Conservation (phyloP, 208 protist genomes). For the Leptomonas pyrrhocoris region DNA sequence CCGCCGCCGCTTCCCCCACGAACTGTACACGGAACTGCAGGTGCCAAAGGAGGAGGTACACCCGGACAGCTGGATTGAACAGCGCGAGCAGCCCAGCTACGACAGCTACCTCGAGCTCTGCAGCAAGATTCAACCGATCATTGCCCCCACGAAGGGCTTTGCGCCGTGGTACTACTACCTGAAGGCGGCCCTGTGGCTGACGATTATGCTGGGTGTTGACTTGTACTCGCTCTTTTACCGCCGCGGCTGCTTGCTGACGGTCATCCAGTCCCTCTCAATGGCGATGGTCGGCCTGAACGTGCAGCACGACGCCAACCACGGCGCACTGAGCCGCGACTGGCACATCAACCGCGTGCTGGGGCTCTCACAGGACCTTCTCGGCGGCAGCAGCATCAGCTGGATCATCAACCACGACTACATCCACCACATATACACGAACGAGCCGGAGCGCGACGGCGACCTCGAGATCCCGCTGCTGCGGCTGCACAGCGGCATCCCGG, state of each 20-base stretch:
- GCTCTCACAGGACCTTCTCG: slow-evolving; percentile 68
- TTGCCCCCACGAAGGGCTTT: slow-evolving; percentile 67
- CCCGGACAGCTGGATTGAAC: slow-evolving; percentile 42
- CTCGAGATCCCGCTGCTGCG: slow-evolving; percentile 77
- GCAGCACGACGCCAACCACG: slow-evolving; percentile 87
- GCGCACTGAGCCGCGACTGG: slow-evolving; percentile 60
- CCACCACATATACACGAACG: slow-evolving; percentile 84
- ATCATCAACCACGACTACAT: slow-evolving; percentile 77
- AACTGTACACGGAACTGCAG: slow-evolving; percentile 58
- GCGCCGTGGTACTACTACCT: slow-evolving; percentile 81
- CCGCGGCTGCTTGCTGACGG: slow-evolving; percentile 54
- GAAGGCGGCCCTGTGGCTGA: slow-evolving; percentile 59
- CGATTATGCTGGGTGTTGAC: slow-evolving; percentile 64
- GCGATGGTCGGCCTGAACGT: slow-evolving; percentile 85
- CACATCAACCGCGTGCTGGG: slow-evolving; percentile 68
- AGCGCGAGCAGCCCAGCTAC: slow-evolving; percentile 54
- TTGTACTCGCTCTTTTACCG: slow-evolving; percentile 65
- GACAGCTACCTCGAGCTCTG: slow-evolving; percentile 75
- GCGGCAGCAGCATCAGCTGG: slow-evolving; percentile 82
- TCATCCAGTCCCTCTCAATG: slow-evolving; percentile 76
- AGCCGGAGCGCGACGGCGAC: slow-evolving; percentile 65
- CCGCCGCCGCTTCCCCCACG: slow-evolving; percentile 78
- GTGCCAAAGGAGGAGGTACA: slow-evolving; percentile 54
- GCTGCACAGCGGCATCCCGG: slow-evolving; percentile 63
- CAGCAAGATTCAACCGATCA: slow-evolving; percentile 49